A percentile compares a stretch with the other conserved stretches of the same genome.
These are phyloP conservation scores for Avicennia marina DNA, from an alignment of 257 asterid genomes.

Conservation along the genomic window DNA sequence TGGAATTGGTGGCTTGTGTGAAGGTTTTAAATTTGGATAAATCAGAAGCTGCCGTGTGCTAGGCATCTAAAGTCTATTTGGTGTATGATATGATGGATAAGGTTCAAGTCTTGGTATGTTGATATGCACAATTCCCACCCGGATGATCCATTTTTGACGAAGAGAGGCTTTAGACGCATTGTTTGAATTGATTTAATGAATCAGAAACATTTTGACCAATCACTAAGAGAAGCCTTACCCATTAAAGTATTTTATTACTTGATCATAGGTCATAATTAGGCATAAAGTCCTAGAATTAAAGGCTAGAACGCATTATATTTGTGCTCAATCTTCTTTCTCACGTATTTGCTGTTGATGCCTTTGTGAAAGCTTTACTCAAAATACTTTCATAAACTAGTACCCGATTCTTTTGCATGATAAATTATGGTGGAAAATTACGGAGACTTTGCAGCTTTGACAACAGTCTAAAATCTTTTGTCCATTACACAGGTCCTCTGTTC, in stretches of 20 bases:
- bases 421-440: neutral
- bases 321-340: neutral
- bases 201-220: too few species aligned
- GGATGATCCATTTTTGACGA: too few species aligned
- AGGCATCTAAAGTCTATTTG: neutral
- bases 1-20: too few species aligned
- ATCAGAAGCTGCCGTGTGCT: neutral
- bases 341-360: neutral
- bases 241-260: neutral
- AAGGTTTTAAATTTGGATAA: neutral
- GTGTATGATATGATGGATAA: neutral
- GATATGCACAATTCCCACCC: neutral
- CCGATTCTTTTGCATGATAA: neutral
- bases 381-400: neutral
- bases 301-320: neutral
- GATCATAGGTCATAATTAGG: neutral
- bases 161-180: neutral
- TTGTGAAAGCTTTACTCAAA: neutral
- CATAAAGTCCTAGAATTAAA: too few species aligned
- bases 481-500: neutral
- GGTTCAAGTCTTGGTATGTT: neutral
- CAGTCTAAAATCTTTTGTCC: neutral
- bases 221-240: neutral
- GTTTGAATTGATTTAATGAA: too few species aligned
- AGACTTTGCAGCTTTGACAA: neutral